A percentile compares a stretch with the other conserved stretches of the same genome.
These are phyloP conservation scores for Protomyces gravidus DNA, from an alignment of 1,139 yeast species.

Conservation along the genomic window DNA sequence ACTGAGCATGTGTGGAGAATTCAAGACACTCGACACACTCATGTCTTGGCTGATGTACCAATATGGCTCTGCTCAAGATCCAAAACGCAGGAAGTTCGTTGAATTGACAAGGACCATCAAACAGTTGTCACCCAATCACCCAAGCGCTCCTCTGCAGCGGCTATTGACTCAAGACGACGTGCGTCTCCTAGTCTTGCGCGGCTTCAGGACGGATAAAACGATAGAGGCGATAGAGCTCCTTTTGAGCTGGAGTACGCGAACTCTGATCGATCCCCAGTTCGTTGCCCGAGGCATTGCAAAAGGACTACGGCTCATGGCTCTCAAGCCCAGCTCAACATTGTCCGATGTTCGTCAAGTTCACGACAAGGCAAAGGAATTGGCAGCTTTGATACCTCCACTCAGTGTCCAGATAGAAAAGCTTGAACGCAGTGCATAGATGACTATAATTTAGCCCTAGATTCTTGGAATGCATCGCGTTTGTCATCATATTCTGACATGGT, in stretches of 20 bases:
- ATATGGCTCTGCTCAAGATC: not conserved
- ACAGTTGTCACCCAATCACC: conserved; percentile 1
- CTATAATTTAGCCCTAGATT: not conserved
- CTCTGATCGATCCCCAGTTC: not conserved
- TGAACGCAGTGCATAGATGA: not conserved
- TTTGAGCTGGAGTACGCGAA: conserved; percentile 10
- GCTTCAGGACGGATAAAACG: conserved; percentile 10
- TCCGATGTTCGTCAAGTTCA: not conserved
- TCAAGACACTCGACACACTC: conserved; percentile 1
- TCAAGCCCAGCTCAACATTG: not conserved
- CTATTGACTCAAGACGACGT: conserved; percentile 9
- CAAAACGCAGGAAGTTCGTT: not conserved
- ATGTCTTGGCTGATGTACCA: conserved; percentile 20
- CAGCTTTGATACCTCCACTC: not conserved
- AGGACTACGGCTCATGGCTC: conserved; percentile 4
- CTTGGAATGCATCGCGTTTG: not conserved
- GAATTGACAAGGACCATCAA: not conserved
- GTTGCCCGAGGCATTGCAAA: conserved; percentile 1
- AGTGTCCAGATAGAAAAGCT: not conserved
- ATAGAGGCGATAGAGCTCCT: conserved; percentile 9
- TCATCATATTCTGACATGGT: conserved; percentile 2
- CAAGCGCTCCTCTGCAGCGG: conserved; percentile 10
- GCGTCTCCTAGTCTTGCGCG: conserved; percentile 3
- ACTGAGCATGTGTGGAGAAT: conserved; percentile 15
- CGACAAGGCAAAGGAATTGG: not conserved